Base-by-base conservation (phyloP, 1,139 yeast species). In the Meyerozyma elateridarum region DNA sequence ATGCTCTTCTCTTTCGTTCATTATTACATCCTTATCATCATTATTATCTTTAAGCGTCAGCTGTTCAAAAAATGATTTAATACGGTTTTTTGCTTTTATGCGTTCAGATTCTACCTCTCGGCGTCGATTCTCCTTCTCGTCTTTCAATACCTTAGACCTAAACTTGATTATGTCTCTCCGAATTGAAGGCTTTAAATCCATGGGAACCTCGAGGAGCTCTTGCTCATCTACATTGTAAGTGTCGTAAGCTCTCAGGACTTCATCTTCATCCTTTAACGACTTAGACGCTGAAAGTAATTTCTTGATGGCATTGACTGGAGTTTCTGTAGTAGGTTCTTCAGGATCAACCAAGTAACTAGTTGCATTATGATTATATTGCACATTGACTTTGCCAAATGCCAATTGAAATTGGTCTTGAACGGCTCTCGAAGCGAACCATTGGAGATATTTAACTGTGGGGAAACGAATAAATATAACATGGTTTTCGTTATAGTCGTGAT, bases 141-240 rank as follows among this genome's bases (percentile, higher is more conserved):
- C 59, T 22, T 68, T 69, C 34, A 79, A 52, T 20, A 80, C 84
- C 33, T 70, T 70, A 8, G 82, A 65, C 45, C 91, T 59, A 49
- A 82, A 82, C 40, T 70, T 73, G 31, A 78, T 62, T 35, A 82
- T 74, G 40, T 78, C 82, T 37, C 69, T 68, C 27, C 70, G 71
- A 21, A 81, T 71, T 21, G 62, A 65, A n/a, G 76, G 80, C 29
- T 76, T 57, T 59, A 76, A 62, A 26, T 73, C 71, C 21, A 61
- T 58, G 2, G 89, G 88, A 5, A 82, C 72, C 45, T 79, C 89
- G 11, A 71, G 61, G 36, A 82, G 52, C 41, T 81, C 87, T 36
- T 62, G 61, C 14, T 70, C 61, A 48, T 82, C 85, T 15, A 82
- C 75, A 34, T 69, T 64, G 46, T 82, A 81, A 19, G 60, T 49